Conservation (phyloP, 2,329 filamentous ascomycete species). For the Colletotrichum tropicicola region DNA sequence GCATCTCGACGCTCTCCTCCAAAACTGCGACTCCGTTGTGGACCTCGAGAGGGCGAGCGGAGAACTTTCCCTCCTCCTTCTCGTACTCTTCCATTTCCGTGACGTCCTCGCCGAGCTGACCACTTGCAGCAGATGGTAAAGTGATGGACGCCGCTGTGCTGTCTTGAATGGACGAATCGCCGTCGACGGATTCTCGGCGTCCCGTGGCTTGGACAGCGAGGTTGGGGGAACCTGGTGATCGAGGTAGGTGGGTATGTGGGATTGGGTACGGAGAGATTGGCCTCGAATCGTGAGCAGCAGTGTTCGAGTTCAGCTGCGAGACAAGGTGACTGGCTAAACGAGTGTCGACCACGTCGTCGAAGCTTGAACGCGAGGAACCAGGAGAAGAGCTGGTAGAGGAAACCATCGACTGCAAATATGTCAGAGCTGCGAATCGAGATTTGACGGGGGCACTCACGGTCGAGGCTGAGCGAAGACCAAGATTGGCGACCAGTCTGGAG, state of each 20-base stretch:
- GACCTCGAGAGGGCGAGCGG: slow-evolving; percentile 54
- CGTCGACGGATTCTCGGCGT: neutral
- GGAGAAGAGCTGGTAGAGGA: neutral
- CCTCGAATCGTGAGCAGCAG: neutral
- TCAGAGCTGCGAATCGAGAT: neutral
- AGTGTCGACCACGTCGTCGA: neutral
- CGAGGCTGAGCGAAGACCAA: slow-evolving; percentile 49
- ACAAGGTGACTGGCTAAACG: neutral
- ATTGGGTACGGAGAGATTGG: neutral
- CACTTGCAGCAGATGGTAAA: neutral
- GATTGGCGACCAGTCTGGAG: slow-evolving; percentile 45
- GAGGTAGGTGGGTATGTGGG: slow-evolving; percentile 8
- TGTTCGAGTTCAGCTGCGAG: neutral
- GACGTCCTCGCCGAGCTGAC: neutral
- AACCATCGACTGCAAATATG: neutral
- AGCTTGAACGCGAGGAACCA: neutral
- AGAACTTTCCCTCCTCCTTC: slow-evolving; percentile 41
- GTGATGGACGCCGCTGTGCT: neutral
- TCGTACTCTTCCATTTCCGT: slow-evolving; percentile 42
- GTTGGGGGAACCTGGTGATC: slow-evolving; percentile 19
- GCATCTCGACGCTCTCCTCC: slow-evolving; percentile 62
- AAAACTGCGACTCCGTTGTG: slow-evolving; percentile 62
- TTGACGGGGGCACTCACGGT: slow-evolving; percentile 38
- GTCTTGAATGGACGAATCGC: slow-evolving; percentile 8
- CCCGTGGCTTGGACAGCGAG: neutral